These are phyloP conservation scores for Wickerhamomyces xylosicus DNA, from an alignment of 805 yeast genomes.

Conservation along the genomic window DNA sequence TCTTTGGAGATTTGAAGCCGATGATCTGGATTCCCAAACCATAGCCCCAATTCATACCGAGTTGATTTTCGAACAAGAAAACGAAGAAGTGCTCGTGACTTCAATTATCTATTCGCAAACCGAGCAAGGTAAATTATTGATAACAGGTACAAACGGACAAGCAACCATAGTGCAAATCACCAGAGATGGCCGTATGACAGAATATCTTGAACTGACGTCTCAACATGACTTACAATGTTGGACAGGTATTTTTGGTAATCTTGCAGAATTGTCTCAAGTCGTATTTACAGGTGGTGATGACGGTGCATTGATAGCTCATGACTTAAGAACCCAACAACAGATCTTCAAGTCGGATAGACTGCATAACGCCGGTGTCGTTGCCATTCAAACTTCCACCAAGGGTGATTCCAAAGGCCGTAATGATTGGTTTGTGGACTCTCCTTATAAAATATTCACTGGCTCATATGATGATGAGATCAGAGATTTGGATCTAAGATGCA, in stretches of 20 bases:
- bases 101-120: constrained; percentile 50
- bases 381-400: constrained; percentile 50
- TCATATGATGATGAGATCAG: constrained; percentile 81
- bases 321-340: constrained; percentile 31
- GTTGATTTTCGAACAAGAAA: constrained; percentile 32
- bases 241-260: constrained; percentile 67
- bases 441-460: constrained; percentile 67
- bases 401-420: constrained; percentile 22
- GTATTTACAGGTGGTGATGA: constrained; percentile 92
- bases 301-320: constrained; percentile 64
- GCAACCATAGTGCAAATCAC: constrained; percentile 31
- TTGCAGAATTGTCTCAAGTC: constrained; percentile 41
- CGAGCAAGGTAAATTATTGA: constrained; percentile 26
- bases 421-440: constrained; percentile 33
- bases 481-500: constrained; percentile 54
- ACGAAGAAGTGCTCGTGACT: constrained; percentile 40
- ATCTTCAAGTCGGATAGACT: constrained; percentile 36
- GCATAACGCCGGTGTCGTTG: constrained; percentile 88
- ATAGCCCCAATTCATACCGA: constrained; percentile 20
- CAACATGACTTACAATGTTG: constrained; percentile 76
- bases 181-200: constrained; percentile 16
- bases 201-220: constrained; percentile 14
- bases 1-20: constrained; percentile 43
- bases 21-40: constrained; percentile 2
- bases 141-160: constrained; percentile 65